phyloP scores from a whole-genome alignment of 163 green algal genomes.

The Chlorella variabilis region DNA sequence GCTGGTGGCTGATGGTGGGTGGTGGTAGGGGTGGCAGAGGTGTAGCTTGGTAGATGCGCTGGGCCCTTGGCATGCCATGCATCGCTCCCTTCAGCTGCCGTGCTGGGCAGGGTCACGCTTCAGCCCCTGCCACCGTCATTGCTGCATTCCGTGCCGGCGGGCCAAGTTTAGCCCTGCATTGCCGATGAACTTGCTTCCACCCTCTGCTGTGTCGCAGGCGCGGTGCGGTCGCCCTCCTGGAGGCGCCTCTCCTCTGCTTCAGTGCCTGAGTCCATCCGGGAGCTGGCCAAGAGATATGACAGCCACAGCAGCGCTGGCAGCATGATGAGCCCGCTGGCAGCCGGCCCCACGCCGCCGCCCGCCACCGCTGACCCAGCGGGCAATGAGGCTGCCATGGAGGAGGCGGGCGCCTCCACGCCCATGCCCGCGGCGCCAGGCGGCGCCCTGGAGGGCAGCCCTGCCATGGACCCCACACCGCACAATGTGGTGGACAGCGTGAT shows the following conservation, averaged over 20 bases:
- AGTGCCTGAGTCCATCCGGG: slow-evolving; percentile 39
- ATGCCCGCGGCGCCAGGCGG: background rate
- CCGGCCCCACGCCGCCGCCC: background rate
- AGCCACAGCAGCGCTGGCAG: background rate
- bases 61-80: too few relatives aligned
- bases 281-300: slow-evolving; percentile 36
- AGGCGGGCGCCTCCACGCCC: background rate
- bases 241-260: slow-evolving; percentile 38
- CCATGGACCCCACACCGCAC: slow-evolving; percentile 26
- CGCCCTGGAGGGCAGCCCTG: slow-evolving; percentile 1
- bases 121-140: too few relatives aligned
- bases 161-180: too few relatives aligned
- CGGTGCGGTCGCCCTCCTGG: slow-evolving; percentile 31
- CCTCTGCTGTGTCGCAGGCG: background rate
- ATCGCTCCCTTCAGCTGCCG: too few relatives aligned
- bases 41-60: background rate
- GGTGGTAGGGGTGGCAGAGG: background rate
- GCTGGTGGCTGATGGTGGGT: background rate
- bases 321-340: background rate
- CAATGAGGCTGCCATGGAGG: background rate
- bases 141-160: too few relatives aligned
- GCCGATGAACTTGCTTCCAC: too few relatives aligned
- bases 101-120: too few relatives aligned
- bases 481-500: slow-evolving; percentile 15
- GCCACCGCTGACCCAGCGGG: background rate